Base-by-base conservation (phyloP, 768 basidiomycete species). In the Boletus rubescentipes region DNA sequence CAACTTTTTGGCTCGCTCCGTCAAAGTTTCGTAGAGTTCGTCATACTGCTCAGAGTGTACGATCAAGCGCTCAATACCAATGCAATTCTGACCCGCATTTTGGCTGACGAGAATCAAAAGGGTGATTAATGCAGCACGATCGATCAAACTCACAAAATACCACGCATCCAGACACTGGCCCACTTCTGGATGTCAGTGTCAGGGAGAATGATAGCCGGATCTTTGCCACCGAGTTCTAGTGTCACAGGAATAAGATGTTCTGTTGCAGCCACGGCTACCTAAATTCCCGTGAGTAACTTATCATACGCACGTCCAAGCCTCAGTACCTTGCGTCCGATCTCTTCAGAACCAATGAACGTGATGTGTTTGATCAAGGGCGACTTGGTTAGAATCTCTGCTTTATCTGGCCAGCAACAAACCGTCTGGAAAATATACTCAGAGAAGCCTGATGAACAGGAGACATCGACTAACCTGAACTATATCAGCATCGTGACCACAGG, bases 31-130 rank as follows among this genome's bases (percentile, higher is more conserved):
- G 60, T 86, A 80, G 45, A 98, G 80, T 6, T 85, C 82, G 43
- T 93, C 83, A 61, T 94, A 89, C 62, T 92, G 87, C 0, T 78
- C 78, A 0, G 75, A 66, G 63, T 94, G 93, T 35, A 98, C 92
- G 42, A 98, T 81, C 59, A 98, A 80, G 2, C 94, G 84, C 70
- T 99, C 96, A 58, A 95, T 91, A 34, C 95, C 96, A 62, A 99
- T 96, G 69, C 96, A 99, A 64, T 98, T 98, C 73, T 98, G 96
- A 20, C 95, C 95, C 46, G 83, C 82, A 54, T 93, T 92, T 77
- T 94, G 93, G 77, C 93, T 94, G 64, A 26, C 21, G 15, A 43
- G 16, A 38, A 35, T 40, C 32, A 50, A 52, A 38, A 53, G n/a
- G 42, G 20, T 5, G 21, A 44, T 41, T 23, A 29, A 50, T 4